These are phyloP conservation scores for Debaryomycetaceae sp. DNA, from an alignment of 1,139 yeast genomes.

Conservation along the genomic window DNA sequence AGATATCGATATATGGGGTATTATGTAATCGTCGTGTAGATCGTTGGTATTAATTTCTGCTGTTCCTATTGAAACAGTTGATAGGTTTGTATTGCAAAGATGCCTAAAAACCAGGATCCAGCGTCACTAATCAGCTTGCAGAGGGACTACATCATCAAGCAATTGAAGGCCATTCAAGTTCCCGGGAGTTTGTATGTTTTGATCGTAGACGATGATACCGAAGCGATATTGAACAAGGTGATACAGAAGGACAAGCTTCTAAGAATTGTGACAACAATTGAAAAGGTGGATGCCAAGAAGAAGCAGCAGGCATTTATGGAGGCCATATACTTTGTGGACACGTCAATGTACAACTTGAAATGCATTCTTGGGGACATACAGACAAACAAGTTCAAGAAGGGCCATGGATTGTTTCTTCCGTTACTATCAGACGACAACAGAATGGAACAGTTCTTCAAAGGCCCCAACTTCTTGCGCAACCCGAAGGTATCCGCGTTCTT, in stretches of 20 bases:
- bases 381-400: constrained; percentile 34
- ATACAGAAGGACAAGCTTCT: constrained; percentile 35
- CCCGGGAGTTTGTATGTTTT: constrained; percentile 37
- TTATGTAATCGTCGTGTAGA: constrained; percentile 1
- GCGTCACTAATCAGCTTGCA: constrained; percentile 34
- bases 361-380: constrained; percentile 43
- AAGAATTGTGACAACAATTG: constrained; percentile 41
- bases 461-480: constrained; percentile 27
- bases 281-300: constrained; percentile 34
- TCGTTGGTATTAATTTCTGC: background rate
- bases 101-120: constrained; percentile 26
- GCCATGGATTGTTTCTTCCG: constrained; percentile 38
- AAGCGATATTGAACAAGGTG: constrained; percentile 31
- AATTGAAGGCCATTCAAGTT: constrained; percentile 30
- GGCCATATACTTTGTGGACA: constrained; percentile 41
- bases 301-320: constrained; percentile 36
- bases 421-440: constrained; percentile 22
- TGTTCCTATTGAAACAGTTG: background rate
- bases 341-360: constrained; percentile 34
- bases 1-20: background rate
- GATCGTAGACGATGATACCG: constrained; percentile 37
- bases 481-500: constrained; percentile 31
- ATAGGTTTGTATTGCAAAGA: background rate
- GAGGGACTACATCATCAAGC: constrained; percentile 31
- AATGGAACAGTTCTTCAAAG: constrained; percentile 22